These are phyloP conservation scores for Plasmodium inui DNA, from an alignment of 169 alveolate genomes.

Conservation along the genomic window DNA sequence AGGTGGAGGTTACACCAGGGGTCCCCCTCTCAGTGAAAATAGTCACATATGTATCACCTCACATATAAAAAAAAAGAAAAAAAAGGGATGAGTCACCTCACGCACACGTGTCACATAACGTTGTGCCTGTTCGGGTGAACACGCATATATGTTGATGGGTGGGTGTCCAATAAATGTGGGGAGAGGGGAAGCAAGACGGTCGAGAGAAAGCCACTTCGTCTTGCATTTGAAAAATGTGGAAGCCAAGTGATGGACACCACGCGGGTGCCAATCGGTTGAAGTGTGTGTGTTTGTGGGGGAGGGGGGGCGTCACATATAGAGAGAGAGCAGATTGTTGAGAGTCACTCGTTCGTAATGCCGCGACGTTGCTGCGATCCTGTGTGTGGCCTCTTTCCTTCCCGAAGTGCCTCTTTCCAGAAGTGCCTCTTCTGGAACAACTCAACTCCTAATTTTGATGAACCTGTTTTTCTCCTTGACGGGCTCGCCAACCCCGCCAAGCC, in stretches of 20 bases:
- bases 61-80: not conserved
- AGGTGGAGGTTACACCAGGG: not conserved
- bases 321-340: not conserved
- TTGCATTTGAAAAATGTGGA: not conserved
- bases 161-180: not conserved
- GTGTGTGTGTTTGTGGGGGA: not conserved
- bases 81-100: not conserved
- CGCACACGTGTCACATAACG: not conserved
- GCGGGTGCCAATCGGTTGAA: not conserved
- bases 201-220: not conserved
- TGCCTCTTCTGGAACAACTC: not conserved
- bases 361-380: not conserved
- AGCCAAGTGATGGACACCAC: not conserved
- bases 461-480: not conserved
- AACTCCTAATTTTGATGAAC: constrained; percentile 20
- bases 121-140: not conserved
- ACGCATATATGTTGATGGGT: not conserved
- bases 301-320: not conserved
- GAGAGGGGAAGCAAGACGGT: not conserved
- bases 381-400: not conserved
- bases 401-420: no score
- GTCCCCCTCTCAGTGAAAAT: not conserved
- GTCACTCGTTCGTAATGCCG: not conserved
- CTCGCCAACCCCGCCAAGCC: constrained; percentile 25
- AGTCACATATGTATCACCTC: not conserved